phyloP scores from a whole-genome alignment of 2,329 filamentous ascomycete species.

The Fusarium chlamydosporum region DNA sequence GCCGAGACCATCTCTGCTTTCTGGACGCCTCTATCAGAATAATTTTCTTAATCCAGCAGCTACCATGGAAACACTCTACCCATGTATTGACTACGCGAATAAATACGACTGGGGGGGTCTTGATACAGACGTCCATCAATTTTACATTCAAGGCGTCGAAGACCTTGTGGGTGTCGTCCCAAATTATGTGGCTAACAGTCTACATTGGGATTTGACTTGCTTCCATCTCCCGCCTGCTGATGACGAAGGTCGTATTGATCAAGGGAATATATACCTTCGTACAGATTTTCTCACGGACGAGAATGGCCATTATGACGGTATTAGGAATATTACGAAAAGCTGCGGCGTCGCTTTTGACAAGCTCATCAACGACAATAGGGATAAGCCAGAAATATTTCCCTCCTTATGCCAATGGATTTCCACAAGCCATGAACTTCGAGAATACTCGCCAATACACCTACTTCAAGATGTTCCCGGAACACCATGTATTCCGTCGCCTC shows the following conservation, averaged over 20 bases:
- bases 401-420: conserved; percentile 50
- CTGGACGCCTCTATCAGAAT: conserved; percentile 18
- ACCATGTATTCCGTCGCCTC: conserved; percentile 53
- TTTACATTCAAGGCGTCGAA: conserved; percentile 37
- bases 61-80: conserved; percentile 32
- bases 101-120: conserved; percentile 26
- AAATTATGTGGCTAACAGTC: conserved; percentile 11
- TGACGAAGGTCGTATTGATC: not conserved
- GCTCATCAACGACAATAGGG: conserved; percentile 33
- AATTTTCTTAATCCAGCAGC: conserved; percentile 4
- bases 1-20: conserved; percentile 15
- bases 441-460: conserved; percentile 52
- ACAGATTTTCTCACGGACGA: not conserved
- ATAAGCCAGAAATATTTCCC: conserved; percentile 47
- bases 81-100: conserved; percentile 41
- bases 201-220: not conserved
- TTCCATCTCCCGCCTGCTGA: not conserved
- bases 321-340: not conserved
- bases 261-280: conserved; percentile 26
- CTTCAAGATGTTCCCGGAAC: conserved; percentile 26
- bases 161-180: conserved; percentile 44
- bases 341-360: conserved; percentile 7
- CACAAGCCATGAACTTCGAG: conserved; percentile 33
- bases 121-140: conserved; percentile 30
- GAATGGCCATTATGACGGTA: not conserved